These are phyloP conservation scores for Chlamydomonas reinhardtii DNA, from an alignment of 163 green algal species.

Conservation along the genomic window DNA sequence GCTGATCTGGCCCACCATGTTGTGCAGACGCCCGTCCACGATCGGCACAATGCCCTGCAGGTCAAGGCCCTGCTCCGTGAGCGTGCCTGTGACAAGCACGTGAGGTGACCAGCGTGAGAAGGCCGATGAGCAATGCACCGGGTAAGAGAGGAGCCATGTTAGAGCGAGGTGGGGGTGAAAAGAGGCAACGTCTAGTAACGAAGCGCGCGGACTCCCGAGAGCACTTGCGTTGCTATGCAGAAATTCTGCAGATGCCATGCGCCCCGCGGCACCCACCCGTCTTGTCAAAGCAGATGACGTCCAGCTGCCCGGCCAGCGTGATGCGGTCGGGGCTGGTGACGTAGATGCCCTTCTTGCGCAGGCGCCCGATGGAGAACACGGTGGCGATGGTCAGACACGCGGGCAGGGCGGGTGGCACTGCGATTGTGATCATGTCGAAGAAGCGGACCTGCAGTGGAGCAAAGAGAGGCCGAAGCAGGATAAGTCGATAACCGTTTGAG, in stretches of 20 bases:
- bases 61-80: constrained; percentile 78
- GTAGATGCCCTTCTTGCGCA: constrained; percentile 69
- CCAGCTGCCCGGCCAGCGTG: constrained; percentile 72
- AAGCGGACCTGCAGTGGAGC: constrained; percentile 57
- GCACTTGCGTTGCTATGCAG: too few species aligned
- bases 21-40: constrained; percentile 37
- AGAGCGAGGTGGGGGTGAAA: too few species aligned
- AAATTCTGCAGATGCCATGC: too few species aligned
- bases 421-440: constrained; percentile 85
- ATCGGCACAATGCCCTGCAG: constrained; percentile 71
- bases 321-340: constrained; percentile 73
- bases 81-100: constrained; percentile 58
- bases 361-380: constrained; percentile 71
- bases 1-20: constrained; percentile 28
- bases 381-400: constrained; percentile 80
- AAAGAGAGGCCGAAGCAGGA: background rate
- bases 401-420: constrained; percentile 78
- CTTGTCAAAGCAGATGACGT: constrained; percentile 84
- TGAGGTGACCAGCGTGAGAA: too few species aligned
- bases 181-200: too few species aligned
- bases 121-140: too few species aligned
- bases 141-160: too few species aligned
- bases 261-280: constrained; percentile 57
- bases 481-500: too few species aligned
- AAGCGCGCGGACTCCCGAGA: too few species aligned